Conservation (phyloP, 768 basidiomycete genomes). For the Lactifluus piperatus region DNA sequence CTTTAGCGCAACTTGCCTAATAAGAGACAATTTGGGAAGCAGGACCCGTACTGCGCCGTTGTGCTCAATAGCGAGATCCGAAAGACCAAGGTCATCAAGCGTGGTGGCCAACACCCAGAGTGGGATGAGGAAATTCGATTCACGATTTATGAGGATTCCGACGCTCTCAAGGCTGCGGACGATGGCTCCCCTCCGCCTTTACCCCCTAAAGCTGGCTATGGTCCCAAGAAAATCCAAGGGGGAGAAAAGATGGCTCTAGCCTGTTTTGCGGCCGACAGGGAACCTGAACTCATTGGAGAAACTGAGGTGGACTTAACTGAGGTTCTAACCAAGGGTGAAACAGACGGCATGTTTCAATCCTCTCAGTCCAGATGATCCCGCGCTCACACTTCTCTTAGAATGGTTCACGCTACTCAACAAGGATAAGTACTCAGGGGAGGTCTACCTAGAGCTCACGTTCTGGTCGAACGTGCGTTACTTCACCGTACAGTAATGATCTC, state of each 20-base stretch:
- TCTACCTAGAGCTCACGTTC: slow-evolving; percentile 94
- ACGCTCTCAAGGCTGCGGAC: slow-evolving; percentile 18
- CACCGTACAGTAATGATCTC: not conserved
- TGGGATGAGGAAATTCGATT: slow-evolving; percentile 99
- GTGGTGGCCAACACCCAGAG: slow-evolving; percentile 96
- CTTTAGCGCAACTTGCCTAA: slow-evolving; percentile 78
- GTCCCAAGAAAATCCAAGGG: slow-evolving; percentile 49
- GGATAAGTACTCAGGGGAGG: slow-evolving; percentile 90
- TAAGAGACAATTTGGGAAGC: slow-evolving; percentile 90
- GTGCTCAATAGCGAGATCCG: slow-evolving; percentile 73
- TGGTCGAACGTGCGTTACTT: slow-evolving; percentile 74
- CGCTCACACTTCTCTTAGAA: slow-evolving; percentile 42
- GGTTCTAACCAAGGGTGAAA: slow-evolving; percentile 90
- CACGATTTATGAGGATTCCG: slow-evolving; percentile 72
- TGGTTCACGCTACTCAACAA: slow-evolving; percentile 91
- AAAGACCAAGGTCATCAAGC: slow-evolving; percentile 88
- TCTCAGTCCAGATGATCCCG: not conserved
- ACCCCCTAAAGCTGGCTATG: slow-evolving; percentile 49
- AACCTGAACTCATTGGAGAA: slow-evolving; percentile 96
- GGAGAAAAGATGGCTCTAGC: slow-evolving; percentile 69
- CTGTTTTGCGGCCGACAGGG: slow-evolving; percentile 93
- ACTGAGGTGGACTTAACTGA: slow-evolving; percentile 78
- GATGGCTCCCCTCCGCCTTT: slow-evolving; percentile 48
- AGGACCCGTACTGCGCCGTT: slow-evolving; percentile 90
- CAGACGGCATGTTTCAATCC: slow-evolving; percentile 61